Evolutionary conservation across 148 eudicot genomes (phyloP).

Genomic region (Talinum fruticosum): DNA sequence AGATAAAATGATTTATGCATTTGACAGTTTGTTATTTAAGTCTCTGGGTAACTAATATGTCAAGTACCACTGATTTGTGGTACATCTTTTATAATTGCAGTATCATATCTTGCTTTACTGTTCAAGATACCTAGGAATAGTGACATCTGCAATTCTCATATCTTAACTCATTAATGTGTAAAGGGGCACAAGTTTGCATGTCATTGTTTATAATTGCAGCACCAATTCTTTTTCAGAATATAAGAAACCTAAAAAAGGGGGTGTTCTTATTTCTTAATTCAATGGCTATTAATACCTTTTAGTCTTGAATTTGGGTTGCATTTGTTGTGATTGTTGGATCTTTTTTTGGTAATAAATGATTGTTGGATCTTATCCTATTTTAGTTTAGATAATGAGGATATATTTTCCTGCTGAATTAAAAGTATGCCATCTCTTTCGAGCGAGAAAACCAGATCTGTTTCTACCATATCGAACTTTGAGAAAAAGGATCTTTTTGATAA

Average conservation of each 20-base stretch:
- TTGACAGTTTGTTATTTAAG: background rate
- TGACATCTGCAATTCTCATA: background rate
- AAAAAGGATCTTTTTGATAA: no score
- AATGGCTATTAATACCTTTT: background rate
- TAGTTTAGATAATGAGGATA: background rate
- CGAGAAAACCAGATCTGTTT: no score
- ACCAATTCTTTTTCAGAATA: background rate
- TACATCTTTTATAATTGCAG: background rate
- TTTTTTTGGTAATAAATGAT: no score
- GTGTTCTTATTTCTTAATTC: background rate
- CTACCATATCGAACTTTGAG: no score
- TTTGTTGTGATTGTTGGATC: background rate
- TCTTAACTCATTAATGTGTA: background rate
- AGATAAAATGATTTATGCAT: slow-evolving; percentile 1
- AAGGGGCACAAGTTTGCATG: background rate
- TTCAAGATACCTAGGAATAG: background rate
- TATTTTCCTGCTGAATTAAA: no score
- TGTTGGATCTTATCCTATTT: background rate
- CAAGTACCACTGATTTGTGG: background rate
- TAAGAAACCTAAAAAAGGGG: background rate
- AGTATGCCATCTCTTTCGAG: no score
- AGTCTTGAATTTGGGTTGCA: background rate
- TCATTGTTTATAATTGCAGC: no score
- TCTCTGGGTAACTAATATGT: background rate
- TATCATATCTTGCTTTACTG: background rate